These are phyloP conservation scores for Fraxinus albicans DNA, from an alignment of 305 asterid species.

Conservation along the genomic window DNA sequence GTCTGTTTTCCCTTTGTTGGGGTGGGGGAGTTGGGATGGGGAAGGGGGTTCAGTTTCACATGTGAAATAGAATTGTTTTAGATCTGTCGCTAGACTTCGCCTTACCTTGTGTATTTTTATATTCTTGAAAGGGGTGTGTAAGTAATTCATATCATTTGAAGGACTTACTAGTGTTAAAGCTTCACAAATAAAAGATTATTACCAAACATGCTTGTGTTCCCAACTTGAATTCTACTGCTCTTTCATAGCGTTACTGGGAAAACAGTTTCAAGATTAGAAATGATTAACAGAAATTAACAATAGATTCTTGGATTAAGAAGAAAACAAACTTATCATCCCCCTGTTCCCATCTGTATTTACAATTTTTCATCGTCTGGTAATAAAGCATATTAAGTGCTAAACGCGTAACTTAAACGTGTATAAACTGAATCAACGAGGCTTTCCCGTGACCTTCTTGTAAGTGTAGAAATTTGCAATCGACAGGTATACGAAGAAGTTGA, in stretches of 20 bases:
- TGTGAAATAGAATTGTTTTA: constrained; percentile 25
- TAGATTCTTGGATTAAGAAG: not conserved
- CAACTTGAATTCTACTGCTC: not conserved
- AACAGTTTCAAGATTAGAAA: not conserved
- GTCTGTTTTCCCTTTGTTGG: constrained; percentile 9
- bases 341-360: not conserved
- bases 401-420: not conserved
- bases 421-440: not conserved
- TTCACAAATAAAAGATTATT: not conserved
- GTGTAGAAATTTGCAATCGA: constrained; percentile 31
- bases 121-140: not conserved
- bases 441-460: constrained; percentile 50
- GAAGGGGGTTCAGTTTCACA: not conserved
- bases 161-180: not conserved
- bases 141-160: not conserved
- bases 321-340: not conserved
- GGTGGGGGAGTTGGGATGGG: constrained; percentile 10
- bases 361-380: not conserved
- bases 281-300: not conserved
- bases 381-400: not conserved
- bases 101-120: constrained; percentile 14
- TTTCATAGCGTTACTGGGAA: not conserved
- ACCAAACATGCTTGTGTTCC: not conserved
- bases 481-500: constrained; percentile 40
- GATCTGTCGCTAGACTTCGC: constrained; percentile 37